Percentiles rank a stretch among this genome's conserved stretches.
phyloP scores from a whole-genome alignment of 106 monocot species.

The Acanthochlamys bracteata region DNA sequence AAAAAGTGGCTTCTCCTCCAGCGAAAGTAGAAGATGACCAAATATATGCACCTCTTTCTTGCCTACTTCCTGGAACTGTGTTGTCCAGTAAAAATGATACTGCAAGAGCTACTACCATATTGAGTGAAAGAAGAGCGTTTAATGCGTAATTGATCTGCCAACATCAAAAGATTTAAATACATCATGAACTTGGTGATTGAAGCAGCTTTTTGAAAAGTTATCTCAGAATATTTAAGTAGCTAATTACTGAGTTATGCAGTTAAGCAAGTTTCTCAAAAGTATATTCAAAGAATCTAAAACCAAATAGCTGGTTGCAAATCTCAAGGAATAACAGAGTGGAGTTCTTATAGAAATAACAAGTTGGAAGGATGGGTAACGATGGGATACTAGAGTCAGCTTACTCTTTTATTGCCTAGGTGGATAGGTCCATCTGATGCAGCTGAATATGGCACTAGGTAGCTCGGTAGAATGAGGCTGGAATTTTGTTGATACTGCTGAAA shows the following conservation, averaged over 20 bases:
- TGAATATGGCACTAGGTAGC: conserved; percentile 85
- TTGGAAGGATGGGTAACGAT: background rate
- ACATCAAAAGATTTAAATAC: background rate
- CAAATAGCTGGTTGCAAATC: no score
- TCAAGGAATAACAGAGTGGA: background rate
- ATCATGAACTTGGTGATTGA: background rate
- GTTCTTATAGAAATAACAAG: background rate
- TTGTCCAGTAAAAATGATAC: conserved; percentile 91
- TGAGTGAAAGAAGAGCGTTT: conserved; percentile 79
- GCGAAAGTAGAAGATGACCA: conserved; percentile 41
- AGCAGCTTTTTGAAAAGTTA: background rate
- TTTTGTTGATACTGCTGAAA: conserved; percentile 79
- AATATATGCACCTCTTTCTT: conserved; percentile 92
- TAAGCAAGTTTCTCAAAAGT: no score
- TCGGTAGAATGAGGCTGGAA: conserved; percentile 74
- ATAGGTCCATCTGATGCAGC: conserved; percentile 90
- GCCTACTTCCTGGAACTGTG: conserved; percentile 90
- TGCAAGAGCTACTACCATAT: conserved; percentile 85
- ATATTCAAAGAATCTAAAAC: no score
- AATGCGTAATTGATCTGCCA: conserved; percentile 70
- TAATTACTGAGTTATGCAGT: no score
- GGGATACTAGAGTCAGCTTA: conserved; percentile 19
- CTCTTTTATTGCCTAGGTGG: conserved; percentile 43
- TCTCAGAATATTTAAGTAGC: background rate
- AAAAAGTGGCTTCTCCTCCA: conserved; percentile 36